Evolutionary conservation across 1,284 basidiomycete genomes (phyloP).

Genomic region (Heterobasidion parviporum): DNA sequence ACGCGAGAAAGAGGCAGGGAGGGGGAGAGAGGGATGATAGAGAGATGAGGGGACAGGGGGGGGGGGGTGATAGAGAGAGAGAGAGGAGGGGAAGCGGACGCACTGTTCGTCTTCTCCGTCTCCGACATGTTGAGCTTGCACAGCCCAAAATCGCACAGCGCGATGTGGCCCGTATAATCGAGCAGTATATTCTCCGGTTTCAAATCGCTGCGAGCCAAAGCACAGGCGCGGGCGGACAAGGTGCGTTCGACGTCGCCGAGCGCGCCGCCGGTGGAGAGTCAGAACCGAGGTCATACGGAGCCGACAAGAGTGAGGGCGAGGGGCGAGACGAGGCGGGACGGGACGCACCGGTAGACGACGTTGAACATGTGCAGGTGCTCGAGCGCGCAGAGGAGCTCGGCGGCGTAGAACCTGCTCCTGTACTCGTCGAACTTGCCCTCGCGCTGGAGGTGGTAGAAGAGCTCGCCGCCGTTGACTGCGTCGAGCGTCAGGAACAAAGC

Average conservation of each 20-base stretch:
- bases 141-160: constrained; percentile 96
- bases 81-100: constrained; percentile 15
- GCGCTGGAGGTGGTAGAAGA: constrained; percentile 96
- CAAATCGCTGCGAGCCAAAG: constrained; percentile 77
- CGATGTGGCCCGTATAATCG: constrained; percentile 97
- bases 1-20: neutral
- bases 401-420: constrained; percentile 92
- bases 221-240: no score
- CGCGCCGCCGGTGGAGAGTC: neutral
- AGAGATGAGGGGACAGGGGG: no score
- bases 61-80: neutral
- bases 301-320: neutral
- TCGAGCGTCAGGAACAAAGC: constrained; percentile 1
- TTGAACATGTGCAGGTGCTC: constrained; percentile 98
- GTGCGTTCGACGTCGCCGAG: neutral
- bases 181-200: constrained; percentile 97
- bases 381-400: constrained; percentile 89
- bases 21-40: neutral
- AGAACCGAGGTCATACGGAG: neutral
- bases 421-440: constrained; percentile 96
- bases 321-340: no score
- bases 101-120: constrained; percentile 95
- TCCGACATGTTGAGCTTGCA: constrained; percentile 99
- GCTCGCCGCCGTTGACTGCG: constrained; percentile 90
- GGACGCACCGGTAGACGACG: constrained; percentile 85